Evolutionary conservation across 2,329 filamentous ascomycete genomes (phyloP).

Genomic region (Apiospora aurea): DNA sequence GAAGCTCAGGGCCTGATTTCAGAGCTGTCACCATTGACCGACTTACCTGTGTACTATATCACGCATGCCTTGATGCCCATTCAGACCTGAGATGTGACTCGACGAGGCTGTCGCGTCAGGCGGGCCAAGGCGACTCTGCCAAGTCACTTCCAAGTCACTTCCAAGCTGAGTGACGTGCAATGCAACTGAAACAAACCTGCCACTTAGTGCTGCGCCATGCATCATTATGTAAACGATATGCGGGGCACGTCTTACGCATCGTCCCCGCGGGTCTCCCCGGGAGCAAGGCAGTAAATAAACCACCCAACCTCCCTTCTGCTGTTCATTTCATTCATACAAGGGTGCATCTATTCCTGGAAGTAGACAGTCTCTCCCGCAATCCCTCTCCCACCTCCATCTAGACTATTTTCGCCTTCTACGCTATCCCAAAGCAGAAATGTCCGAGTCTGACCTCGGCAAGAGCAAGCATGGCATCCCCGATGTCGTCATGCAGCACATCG

Average conservation of each 20-base stretch:
- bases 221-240: conserved; percentile 6
- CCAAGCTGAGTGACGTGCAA: conserved; percentile 3
- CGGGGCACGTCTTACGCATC: conserved; percentile 11
- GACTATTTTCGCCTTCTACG: neutral
- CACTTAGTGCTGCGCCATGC: neutral
- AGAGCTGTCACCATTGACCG: neutral
- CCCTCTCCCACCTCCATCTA: neutral
- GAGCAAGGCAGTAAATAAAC: neutral
- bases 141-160: conserved; percentile 3
- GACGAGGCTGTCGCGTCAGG: neutral
- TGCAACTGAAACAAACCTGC: conserved; percentile 10
- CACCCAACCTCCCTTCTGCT: neutral
- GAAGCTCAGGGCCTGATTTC: neutral
- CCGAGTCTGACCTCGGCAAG: conserved; percentile 11
- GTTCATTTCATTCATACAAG: neutral
- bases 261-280: neutral
- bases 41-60: neutral
- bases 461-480: conserved; percentile 42
- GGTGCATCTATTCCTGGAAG: conserved; percentile 3
- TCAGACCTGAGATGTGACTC: neutral
- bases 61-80: neutral
- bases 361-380: neutral
- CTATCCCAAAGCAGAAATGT: conserved; percentile 9
- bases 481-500: conserved; percentile 51
- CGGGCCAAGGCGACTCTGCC: neutral